Conservation (phyloP, 164 flowering plant genomes). For the Dillenia turbinata region DNA sequence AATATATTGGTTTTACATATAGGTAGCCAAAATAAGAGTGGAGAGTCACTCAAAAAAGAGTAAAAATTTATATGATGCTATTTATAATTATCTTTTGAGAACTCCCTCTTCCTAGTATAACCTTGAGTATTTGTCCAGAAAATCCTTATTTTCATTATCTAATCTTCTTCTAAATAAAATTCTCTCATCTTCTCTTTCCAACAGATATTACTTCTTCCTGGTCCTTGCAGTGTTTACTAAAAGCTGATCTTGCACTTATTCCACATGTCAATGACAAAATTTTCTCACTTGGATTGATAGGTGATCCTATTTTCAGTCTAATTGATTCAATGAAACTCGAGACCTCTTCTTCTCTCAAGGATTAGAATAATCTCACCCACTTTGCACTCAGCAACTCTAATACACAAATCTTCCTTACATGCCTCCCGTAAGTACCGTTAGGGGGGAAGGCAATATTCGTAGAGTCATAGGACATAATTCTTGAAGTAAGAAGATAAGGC, state of each 20-base stretch:
- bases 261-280: not conserved
- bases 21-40: no score
- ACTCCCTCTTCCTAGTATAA: no score
- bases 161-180: no score
- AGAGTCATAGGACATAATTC: constrained; percentile 7
- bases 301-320: no score
- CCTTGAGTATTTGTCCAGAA: no score
- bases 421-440: constrained; percentile 22
- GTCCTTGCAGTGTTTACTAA: constrained; percentile 12
- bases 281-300: not conserved
- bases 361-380: not conserved
- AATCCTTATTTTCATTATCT: no score
- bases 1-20: no score
- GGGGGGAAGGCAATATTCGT: constrained; percentile 15
- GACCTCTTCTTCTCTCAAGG: constrained; percentile 18
- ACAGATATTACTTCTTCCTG: no score
- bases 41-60: no score
- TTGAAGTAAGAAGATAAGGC: constrained; percentile 6
- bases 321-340: not conserved
- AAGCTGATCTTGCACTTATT: constrained; percentile 11
- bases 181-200: no score
- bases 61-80: no score
- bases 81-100: no score
- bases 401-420: constrained; percentile 7
- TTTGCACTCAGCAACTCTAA: constrained; percentile 19